Percentiles rank a stretch among this genome's conserved stretches.
Conservation (phyloP, 1,139 yeast species). For the Suhomyces taliae region DNA sequence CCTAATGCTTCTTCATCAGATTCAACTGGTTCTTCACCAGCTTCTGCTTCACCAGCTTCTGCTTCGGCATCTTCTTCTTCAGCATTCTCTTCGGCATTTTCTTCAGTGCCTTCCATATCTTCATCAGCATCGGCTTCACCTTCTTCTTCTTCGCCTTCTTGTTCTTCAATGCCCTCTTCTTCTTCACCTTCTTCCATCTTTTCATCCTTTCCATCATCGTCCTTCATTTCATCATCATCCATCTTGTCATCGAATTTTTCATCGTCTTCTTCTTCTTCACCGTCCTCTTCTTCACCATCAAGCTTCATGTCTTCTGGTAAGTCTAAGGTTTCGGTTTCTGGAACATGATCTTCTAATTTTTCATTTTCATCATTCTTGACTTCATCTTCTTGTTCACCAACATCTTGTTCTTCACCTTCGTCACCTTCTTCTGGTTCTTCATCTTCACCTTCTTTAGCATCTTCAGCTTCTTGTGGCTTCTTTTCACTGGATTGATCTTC, state of each 20-base stretch:
- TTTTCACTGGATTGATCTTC: constrained; percentile 37
- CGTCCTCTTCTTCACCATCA: constrained; percentile 67
- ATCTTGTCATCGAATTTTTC: constrained; percentile 32
- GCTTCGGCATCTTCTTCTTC: constrained; percentile 27
- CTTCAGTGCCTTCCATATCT: constrained; percentile 24
- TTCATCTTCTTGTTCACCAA: constrained; percentile 78
- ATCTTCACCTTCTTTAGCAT: constrained; percentile 34
- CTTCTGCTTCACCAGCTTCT: constrained; percentile 25
- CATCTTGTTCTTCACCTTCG: constrained; percentile 60
- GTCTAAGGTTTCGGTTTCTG: constrained; percentile 78
- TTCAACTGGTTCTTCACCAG: constrained; percentile 17
- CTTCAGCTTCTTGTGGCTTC: constrained; percentile 23
- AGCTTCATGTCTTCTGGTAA: constrained; percentile 85
- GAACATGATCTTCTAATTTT: constrained; percentile 68
- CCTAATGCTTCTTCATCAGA: constrained; percentile 20
- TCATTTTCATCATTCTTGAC: constrained; percentile 72
- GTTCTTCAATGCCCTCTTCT: constrained; percentile 17
- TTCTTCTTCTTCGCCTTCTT: constrained; percentile 21
- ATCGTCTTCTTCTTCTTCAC: constrained; percentile 37
- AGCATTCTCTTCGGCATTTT: constrained; percentile 25
- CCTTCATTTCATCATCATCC: constrained; percentile 8
- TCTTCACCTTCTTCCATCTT: constrained; percentile 15
- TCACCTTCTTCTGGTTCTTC: constrained; percentile 37
- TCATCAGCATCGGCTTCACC: constrained; percentile 21
- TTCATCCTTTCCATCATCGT: constrained; percentile 19